These are phyloP conservation scores for Carex kokanica DNA, from an alignment of 176 grass and related monocot species.

Conservation along the genomic window DNA sequence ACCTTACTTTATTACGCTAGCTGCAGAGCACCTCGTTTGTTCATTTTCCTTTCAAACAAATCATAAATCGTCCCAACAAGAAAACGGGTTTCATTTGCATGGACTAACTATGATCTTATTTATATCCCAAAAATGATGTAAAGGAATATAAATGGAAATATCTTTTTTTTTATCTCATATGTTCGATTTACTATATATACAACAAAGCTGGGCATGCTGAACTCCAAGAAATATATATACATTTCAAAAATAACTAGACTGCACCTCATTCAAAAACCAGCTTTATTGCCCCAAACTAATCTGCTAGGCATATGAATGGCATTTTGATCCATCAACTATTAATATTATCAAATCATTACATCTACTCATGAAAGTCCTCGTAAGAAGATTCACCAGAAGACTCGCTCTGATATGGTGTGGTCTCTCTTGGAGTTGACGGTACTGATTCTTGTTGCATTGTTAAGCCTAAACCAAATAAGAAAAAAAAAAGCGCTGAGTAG, in stretches of 20 bases:
- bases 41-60: background rate
- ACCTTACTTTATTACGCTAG: too few species aligned
- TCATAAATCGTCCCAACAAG: background rate
- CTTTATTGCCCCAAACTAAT: conserved; percentile 18
- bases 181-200: conserved; percentile 15
- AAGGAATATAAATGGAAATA: background rate
- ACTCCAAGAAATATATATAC: conserved; percentile 13
- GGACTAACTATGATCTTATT: background rate
- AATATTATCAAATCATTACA: background rate
- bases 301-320: conserved; percentile 2
- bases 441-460: conserved; percentile 67
- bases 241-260: conserved; percentile 13
- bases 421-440: conserved; percentile 76
- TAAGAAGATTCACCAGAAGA: conserved; percentile 84
- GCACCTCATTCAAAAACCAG: conserved; percentile 15
- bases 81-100: background rate
- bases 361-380: conserved; percentile 88
- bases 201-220: conserved; percentile 15
- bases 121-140: background rate
- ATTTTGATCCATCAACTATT: background rate
- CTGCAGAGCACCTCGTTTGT: background rate
- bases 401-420: conserved; percentile 84
- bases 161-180: conserved; percentile 3
- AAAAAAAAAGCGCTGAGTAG: background rate
- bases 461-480: conserved; percentile 36